phyloP scores from a whole-genome alignment of 225 moss, liverwort and hornwort species.

The Antitrichia curtipendula region DNA sequence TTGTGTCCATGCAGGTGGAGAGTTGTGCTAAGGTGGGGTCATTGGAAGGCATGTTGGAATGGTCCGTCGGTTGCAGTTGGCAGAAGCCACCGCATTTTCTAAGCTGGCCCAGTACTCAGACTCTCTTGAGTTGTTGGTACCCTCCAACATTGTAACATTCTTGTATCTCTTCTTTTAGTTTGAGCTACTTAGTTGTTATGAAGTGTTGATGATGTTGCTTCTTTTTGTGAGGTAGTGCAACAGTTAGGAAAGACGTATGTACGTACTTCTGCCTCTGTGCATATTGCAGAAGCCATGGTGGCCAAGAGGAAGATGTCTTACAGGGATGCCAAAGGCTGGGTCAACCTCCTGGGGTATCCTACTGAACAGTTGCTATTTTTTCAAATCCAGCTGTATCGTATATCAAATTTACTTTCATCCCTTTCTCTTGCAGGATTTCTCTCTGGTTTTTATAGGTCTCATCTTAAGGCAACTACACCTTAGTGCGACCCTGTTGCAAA shows the following conservation, averaged over 20 bases:
- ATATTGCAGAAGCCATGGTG: constrained; percentile 31
- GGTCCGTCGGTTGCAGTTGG: constrained; percentile 99
- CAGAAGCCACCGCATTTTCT: constrained; percentile 46
- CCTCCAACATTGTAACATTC: constrained; percentile 23
- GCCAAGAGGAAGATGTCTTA: constrained; percentile 5
- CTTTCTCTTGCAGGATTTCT: not conserved
- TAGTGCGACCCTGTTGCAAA: not conserved
- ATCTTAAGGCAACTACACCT: not conserved
- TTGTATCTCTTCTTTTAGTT: not conserved
- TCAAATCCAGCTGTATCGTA: not conserved
- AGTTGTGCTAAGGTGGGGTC: constrained; percentile 49
- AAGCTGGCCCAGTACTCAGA: constrained; percentile 52
- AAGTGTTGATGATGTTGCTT: constrained; percentile 11
- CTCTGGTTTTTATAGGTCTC: not conserved
- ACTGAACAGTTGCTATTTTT: not conserved
- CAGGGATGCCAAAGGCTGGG: not conserved
- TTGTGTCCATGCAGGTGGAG: constrained; percentile 39
- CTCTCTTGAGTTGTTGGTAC: constrained; percentile 40
- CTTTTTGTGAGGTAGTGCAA: constrained; percentile 18
- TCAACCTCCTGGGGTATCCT: not conserved
- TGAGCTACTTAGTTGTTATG: not conserved
- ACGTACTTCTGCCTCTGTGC: constrained; percentile 16
- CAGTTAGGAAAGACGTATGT: not conserved
- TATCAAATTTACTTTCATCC: not conserved
- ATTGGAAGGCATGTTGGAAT: constrained; percentile 73